Evolutionary conservation across 208 protist genomes (phyloP).

Genomic region (Leishmania lainsoni): DNA sequence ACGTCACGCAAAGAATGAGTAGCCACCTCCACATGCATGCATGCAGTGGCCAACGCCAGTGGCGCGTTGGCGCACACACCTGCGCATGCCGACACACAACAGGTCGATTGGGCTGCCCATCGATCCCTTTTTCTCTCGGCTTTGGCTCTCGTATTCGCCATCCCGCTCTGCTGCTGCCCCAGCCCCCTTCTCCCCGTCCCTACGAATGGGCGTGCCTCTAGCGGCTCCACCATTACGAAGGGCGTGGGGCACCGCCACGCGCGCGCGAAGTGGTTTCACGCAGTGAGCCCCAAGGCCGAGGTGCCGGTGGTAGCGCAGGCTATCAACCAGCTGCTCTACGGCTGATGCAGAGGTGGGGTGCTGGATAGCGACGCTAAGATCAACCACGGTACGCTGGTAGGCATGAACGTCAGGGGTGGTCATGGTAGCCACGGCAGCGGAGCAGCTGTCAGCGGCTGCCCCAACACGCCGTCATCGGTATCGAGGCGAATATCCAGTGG

Average conservation of each 20-base stretch:
- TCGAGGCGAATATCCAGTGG: slow-evolving; percentile 51
- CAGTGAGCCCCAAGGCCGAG: slow-evolving; percentile 32
- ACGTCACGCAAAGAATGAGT: neutral
- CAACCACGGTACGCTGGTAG: neutral
- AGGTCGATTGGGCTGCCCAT: neutral
- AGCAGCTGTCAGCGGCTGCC: neutral
- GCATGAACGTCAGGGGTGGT: neutral
- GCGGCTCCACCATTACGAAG: neutral
- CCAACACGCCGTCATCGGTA: slow-evolving; percentile 24
- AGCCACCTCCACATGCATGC: neutral
- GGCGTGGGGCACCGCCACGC: slow-evolving; percentile 8
- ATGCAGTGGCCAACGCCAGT: neutral
- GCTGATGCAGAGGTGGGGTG: neutral
- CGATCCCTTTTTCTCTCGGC: neutral
- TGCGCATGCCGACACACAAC: neutral
- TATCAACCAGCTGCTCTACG: slow-evolving; percentile 3
- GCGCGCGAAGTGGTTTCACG: slow-evolving; percentile 35
- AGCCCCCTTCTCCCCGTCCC: neutral
- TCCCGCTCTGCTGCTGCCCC: neutral
- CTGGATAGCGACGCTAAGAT: neutral
- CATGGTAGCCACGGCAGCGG: neutral
- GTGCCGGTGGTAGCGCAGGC: slow-evolving; percentile 6
- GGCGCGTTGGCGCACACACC: neutral
- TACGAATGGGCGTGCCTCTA: neutral
- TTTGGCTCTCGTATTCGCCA: neutral